Conservation (phyloP, 305 asterid species). For the Fraxinus velutina region DNA sequence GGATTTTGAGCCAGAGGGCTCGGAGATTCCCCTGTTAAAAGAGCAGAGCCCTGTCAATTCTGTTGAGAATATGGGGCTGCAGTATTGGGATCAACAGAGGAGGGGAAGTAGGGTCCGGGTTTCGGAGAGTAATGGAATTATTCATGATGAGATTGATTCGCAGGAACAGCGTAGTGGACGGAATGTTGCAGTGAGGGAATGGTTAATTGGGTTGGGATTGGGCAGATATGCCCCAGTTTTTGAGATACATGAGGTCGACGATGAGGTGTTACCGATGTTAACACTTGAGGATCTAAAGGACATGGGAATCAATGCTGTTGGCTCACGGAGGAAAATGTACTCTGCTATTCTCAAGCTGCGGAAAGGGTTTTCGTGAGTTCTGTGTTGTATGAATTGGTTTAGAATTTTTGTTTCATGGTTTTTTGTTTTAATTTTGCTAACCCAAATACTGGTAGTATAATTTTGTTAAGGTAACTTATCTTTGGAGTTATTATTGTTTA, state of each 20-base stretch:
- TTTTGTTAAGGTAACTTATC: conserved; percentile 33
- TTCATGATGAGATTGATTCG: conserved; percentile 50
- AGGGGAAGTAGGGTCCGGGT: conserved; percentile 46
- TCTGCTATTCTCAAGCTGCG: conserved; percentile 63
- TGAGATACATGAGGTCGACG: conserved; percentile 91
- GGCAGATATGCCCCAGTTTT: conserved; percentile 75
- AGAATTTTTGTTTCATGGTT: conserved; percentile 19
- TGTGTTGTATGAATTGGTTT: conserved; percentile 35
- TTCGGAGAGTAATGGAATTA: conserved; percentile 55
- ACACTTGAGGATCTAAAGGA: conserved; percentile 94
- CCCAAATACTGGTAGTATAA: conserved; percentile 36
- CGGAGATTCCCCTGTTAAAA: conserved; percentile 50
- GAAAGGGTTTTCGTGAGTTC: conserved; percentile 63
- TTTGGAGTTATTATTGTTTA: conserved; percentile 30
- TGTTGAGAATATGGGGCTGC: conserved; percentile 64
- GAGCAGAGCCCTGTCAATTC: conserved; percentile 72
- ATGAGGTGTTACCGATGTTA: conserved; percentile 77
- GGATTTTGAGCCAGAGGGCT: conserved; percentile 53
- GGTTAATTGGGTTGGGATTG: conserved; percentile 79
- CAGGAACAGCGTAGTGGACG: conserved; percentile 44
- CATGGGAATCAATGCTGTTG: conserved; percentile 92
- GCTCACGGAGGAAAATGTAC: conserved; percentile 85
- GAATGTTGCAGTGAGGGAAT: conserved; percentile 63
- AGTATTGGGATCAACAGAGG: conserved; percentile 71
- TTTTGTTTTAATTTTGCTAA: conserved; percentile 28